A percentile compares a stretch with the other conserved stretches of the same genome.
Conservation (phyloP, 305 asterid species). For the Fraxinus xanthoxyloides region DNA sequence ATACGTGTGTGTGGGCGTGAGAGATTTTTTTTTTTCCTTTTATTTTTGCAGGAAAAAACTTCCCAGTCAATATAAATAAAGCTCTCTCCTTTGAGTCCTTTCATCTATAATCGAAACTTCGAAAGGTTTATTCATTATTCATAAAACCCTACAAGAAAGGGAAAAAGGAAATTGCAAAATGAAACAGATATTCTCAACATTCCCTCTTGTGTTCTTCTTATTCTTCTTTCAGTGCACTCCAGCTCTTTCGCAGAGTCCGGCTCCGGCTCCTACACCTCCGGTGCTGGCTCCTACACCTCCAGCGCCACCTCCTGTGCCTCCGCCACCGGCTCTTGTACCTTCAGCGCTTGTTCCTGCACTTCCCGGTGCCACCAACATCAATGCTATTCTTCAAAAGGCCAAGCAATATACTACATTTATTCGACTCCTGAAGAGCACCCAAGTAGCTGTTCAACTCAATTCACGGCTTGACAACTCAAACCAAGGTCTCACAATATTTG, state of each 20-base stretch:
- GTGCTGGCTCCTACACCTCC: constrained; percentile 30
- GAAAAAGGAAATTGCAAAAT: neutral
- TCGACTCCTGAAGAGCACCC: constrained; percentile 39
- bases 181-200: constrained; percentile 16
- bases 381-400: constrained; percentile 44
- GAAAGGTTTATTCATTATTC: neutral
- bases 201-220: constrained; percentile 25
- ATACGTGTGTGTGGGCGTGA: neutral
- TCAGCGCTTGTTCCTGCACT: constrained; percentile 39
- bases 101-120: constrained; percentile 11
- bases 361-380: constrained; percentile 42
- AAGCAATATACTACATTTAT: constrained; percentile 36
- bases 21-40: neutral
- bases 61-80: constrained; percentile 21
- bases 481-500: constrained; percentile 57
- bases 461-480: constrained; percentile 45
- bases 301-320: constrained; percentile 26
- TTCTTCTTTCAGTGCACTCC: constrained; percentile 19
- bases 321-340: neutral
- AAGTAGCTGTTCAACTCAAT: constrained; percentile 36
- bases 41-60: neutral
- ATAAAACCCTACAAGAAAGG: neutral
- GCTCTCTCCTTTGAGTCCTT: neutral
- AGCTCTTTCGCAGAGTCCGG: constrained; percentile 40
- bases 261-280: constrained; percentile 29